These are phyloP conservation scores for Linum usitatissimum DNA, from an alignment of 345 rosid genomes.

Conservation along the genomic window DNA sequence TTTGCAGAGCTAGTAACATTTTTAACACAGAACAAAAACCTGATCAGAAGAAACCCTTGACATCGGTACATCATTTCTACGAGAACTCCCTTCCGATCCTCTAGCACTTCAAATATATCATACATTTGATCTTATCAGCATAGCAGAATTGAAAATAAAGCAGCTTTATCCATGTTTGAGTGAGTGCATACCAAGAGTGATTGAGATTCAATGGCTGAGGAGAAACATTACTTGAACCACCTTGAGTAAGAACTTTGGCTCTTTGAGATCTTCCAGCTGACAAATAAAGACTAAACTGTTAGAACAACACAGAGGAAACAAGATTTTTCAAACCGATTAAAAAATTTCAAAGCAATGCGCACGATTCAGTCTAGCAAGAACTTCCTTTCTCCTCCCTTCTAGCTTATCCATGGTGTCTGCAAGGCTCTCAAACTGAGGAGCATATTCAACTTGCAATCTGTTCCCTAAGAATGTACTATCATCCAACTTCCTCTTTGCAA, in stretches of 20 bases:
- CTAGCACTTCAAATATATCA: slow-evolving; percentile 6
- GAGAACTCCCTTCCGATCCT: slow-evolving; percentile 24
- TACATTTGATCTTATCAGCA: neutral
- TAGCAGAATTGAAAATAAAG: neutral
- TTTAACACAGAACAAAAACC: slow-evolving; percentile 25
- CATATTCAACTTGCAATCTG: slow-evolving; percentile 59
- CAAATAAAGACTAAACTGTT: neutral
- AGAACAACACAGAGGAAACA: neutral
- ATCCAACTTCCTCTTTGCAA: slow-evolving; percentile 86
- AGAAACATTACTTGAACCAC: slow-evolving; percentile 16
- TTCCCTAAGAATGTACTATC: slow-evolving; percentile 69
- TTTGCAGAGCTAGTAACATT: neutral
- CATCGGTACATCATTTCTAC: slow-evolving; percentile 15
- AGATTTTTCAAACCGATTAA: neutral
- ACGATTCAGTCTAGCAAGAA: slow-evolving; percentile 52
- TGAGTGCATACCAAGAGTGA: slow-evolving; percentile 9
- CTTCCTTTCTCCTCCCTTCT: slow-evolving; percentile 72
- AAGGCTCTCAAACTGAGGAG: slow-evolving; percentile 64
- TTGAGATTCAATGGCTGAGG: slow-evolving; percentile 12
- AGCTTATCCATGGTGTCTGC: slow-evolving; percentile 67
- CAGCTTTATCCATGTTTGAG: neutral
- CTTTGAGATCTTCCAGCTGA: slow-evolving; percentile 42
- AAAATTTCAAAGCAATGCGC: slow-evolving; percentile 2
- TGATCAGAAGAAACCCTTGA: slow-evolving; percentile 59
- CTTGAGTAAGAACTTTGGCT: slow-evolving; percentile 13